Base-by-base conservation (phyloP, 1,139 yeast genomes). In the Nakaseomyces glabratus region DNA sequence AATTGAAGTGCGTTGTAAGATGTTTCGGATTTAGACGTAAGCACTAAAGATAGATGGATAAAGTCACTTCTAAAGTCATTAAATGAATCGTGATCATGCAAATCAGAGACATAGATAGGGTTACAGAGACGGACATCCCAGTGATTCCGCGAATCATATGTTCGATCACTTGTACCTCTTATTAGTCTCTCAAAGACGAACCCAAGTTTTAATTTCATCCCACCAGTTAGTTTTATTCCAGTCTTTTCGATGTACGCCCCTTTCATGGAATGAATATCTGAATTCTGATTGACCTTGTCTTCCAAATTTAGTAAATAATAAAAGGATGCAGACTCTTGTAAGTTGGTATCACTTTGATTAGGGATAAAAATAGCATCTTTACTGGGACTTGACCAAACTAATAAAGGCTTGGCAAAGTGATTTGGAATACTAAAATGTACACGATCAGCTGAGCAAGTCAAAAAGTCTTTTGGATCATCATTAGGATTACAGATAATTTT, bases 61-160 rank as follows among this genome's bases (percentile, higher is more conserved):
- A 71, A 82, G 35, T 82, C 76, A 37, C 93, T 76, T 52, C 97
- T 63, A 60, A 82, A 88, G 0, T 84, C 93, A 4, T 56, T 55
- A 50, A 78, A 88, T 0, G 95, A 82, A 55, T 90, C 97, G 47
- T 78, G 77, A 0, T 52, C 57, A 2, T 60, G 54, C 3, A 45
- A 34, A 38, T 68, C 64, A 8, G 63, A 48, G 3, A 82, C 72
- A 49, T 51, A 73, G 4, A 72, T 64, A 0, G 95, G 95, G 49
- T 80, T 74, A 36, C 61, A 66, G 24, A 85, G 58, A 17, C 70
- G 60, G 6, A 86, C 68, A 3, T 78, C 73, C 55, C 78, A 80
- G 56, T 88, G 96, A 0, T 93, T 85, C 20, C 58, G 66, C 41
- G 76, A 74, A 1, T 71, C 62, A 17, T 66, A 63, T 0, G 82